These are phyloP conservation scores for Crithidia fasciculata DNA, from an alignment of 208 protist species.

Conservation along the genomic window DNA sequence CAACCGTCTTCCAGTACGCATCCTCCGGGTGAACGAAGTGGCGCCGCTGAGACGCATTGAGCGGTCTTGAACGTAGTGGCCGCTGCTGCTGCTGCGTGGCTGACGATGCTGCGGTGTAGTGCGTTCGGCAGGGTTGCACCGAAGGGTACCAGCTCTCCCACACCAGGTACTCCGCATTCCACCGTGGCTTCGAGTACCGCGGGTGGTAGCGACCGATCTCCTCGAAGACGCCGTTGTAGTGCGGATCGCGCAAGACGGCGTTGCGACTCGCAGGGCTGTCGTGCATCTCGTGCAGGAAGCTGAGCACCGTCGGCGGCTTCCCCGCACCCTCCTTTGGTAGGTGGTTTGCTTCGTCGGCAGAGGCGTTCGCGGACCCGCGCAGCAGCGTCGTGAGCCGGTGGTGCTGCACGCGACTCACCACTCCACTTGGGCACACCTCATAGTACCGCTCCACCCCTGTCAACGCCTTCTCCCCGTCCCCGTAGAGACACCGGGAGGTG, in stretches of 20 bases:
- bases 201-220: constrained; percentile 63
- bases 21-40: constrained; percentile 22
- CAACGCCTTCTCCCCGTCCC: constrained; percentile 62
- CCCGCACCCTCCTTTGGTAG: neutral
- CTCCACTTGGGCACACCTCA: constrained; percentile 53
- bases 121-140: constrained; percentile 32
- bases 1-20: constrained; percentile 69
- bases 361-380: neutral
- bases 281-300: constrained; percentile 47
- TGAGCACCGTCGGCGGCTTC: constrained; percentile 4
- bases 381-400: constrained; percentile 31
- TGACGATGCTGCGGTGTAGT: constrained; percentile 23
- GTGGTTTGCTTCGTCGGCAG: neutral
- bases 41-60: neutral
- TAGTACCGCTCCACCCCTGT: constrained; percentile 71
- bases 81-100: neutral
- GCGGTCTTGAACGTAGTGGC: too few species aligned
- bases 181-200: constrained; percentile 49
- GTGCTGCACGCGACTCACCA: constrained; percentile 61
- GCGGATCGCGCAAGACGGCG: constrained; percentile 28
- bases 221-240: constrained; percentile 40
- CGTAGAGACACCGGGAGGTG: constrained; percentile 64
- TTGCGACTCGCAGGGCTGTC: constrained; percentile 10
- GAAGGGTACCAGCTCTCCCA: constrained; percentile 84
- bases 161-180: constrained; percentile 52